phyloP scores from a whole-genome alignment of 148 eudicot genomes.

The Camellia sinensis region DNA sequence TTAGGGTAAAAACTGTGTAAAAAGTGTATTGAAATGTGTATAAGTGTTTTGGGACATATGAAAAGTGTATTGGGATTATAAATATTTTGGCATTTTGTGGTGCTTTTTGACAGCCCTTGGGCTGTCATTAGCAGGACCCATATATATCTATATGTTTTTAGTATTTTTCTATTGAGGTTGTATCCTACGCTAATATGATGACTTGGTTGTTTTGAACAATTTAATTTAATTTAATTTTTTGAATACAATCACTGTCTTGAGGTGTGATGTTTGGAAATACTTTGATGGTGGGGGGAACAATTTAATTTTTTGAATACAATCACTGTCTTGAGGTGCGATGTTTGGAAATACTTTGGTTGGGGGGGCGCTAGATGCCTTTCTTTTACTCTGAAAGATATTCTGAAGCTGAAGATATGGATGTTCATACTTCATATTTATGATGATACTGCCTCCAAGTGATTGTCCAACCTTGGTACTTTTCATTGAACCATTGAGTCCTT shows the following conservation, averaged over 20 bases:
- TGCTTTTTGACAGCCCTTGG: too few relatives aligned
- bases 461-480: background rate
- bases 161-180: background rate
- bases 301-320: background rate
- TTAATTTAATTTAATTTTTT: too few relatives aligned
- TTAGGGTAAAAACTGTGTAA: too few relatives aligned
- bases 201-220: background rate
- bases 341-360: background rate
- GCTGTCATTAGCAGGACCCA: too few relatives aligned
- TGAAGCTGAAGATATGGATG: background rate
- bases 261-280: background rate
- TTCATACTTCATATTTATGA: background rate
- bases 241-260: background rate
- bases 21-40: too few relatives aligned
- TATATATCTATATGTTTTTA: too few relatives aligned
- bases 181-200: background rate
- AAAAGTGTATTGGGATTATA: too few relatives aligned
- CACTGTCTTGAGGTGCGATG: background rate
- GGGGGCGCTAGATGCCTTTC: background rate
- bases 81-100: too few relatives aligned
- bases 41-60: too few relatives aligned
- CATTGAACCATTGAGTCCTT: background rate
- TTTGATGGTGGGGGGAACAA: too few relatives aligned
- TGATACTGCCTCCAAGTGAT: background rate
- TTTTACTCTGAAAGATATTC: background rate